Evolutionary conservation across 1,139 yeast species (phyloP).

Genomic region (Candida mesenterica): DNA sequence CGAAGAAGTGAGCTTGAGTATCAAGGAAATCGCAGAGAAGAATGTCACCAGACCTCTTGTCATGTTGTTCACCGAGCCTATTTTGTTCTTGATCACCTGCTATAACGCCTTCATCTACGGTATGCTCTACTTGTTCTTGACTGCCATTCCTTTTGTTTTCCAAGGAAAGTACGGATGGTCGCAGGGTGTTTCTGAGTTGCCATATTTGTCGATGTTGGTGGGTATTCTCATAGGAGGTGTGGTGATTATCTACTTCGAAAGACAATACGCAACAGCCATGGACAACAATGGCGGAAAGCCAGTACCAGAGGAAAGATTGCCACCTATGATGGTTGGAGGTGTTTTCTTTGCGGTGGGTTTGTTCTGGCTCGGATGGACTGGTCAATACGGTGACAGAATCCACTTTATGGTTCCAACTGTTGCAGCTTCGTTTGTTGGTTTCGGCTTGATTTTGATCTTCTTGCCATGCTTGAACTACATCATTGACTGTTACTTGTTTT

Average conservation of each 20-base stretch:
- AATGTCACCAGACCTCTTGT: constrained; percentile 67
- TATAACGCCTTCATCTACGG: constrained; percentile 87
- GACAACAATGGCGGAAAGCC: constrained; percentile 54
- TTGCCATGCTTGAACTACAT: constrained; percentile 76
- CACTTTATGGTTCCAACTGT: constrained; percentile 88
- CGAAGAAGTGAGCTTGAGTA: constrained; percentile 62
- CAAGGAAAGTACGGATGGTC: constrained; percentile 55
- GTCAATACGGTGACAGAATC: constrained; percentile 61
- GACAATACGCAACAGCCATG: constrained; percentile 30
- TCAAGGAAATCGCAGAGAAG: constrained; percentile 66
- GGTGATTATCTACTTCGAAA: constrained; percentile 29
- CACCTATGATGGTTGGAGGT: constrained; percentile 71
- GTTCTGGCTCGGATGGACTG: constrained; percentile 86
- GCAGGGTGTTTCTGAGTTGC: constrained; percentile 57
- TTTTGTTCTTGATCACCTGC: constrained; percentile 62
- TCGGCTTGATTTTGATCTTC: constrained; percentile 73
- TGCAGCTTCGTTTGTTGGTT: constrained; percentile 70
- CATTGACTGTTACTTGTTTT: constrained; percentile 72
- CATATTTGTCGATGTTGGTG: constrained; percentile 58
- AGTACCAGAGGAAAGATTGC: constrained; percentile 77
- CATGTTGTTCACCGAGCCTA: constrained; percentile 73
- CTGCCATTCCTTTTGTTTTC: constrained; percentile 79
- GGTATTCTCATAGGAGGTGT: constrained; percentile 63
- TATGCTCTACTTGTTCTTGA: constrained; percentile 70
- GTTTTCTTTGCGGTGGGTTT: constrained; percentile 71